Evolutionary conservation across 2,329 filamentous ascomycete species (phyloP).

Genomic region (Stachybotrys chartarum): DNA sequence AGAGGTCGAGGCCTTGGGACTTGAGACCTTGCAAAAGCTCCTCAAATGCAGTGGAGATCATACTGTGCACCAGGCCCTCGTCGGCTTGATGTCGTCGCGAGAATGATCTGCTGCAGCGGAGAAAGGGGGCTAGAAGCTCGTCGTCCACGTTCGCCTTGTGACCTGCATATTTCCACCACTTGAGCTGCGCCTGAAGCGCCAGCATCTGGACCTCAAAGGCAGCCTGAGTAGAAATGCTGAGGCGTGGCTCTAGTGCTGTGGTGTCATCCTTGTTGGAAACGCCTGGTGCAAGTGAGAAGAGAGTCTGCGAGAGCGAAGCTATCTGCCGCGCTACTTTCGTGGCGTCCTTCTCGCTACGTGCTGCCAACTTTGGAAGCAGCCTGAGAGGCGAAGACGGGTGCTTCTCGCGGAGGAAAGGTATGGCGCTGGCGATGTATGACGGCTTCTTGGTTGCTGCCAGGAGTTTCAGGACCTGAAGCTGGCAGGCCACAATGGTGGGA

Average conservation of each 20-base stretch:
- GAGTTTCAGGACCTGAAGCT: conserved; percentile 58
- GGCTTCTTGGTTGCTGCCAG: conserved; percentile 55
- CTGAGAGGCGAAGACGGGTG: conserved; percentile 50
- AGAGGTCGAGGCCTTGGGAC: conserved; percentile 22
- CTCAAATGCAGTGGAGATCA: conserved; percentile 22
- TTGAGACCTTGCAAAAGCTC: conserved; percentile 24
- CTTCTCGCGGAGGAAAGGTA: conserved; percentile 47
- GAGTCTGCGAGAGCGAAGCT: conserved; percentile 55
- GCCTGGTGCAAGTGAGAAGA: conserved; percentile 61
- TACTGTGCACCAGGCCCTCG: conserved; percentile 28
- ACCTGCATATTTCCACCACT: conserved; percentile 57
- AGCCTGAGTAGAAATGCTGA: conserved; percentile 48
- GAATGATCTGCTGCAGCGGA: conserved; percentile 56
- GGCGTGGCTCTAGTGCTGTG: conserved; percentile 41
- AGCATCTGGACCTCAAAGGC: conserved; percentile 58
- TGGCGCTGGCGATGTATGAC: conserved; percentile 47
- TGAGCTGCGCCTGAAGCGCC: conserved; percentile 53
- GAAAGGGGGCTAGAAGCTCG: conserved; percentile 59
- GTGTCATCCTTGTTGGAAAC: conserved; percentile 57
- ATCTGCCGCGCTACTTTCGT: conserved; percentile 58
- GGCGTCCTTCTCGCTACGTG: conserved; percentile 34
- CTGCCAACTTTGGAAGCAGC: conserved; percentile 43
- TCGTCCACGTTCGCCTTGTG: conserved; percentile 54
- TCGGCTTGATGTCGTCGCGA: conserved; percentile 40
- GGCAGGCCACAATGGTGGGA: conserved; percentile 52